Evolutionary conservation across 2,329 filamentous ascomycete genomes (phyloP).

Genomic region (Aulographum hederae): DNA sequence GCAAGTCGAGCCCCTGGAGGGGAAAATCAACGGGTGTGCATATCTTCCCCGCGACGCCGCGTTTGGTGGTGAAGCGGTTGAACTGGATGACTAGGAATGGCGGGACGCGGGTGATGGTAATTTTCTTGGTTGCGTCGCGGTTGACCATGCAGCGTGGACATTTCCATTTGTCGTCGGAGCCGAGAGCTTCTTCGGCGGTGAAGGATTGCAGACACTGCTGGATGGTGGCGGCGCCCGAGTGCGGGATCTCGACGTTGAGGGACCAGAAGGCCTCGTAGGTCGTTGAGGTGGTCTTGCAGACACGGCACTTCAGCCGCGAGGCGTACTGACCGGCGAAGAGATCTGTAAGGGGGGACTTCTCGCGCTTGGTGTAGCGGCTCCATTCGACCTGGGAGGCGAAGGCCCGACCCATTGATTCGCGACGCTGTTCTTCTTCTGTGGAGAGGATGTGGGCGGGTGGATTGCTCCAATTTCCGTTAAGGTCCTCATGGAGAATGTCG

Average conservation of each 20-base stretch:
- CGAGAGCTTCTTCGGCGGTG: constrained; percentile 47
- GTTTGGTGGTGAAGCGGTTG: constrained; percentile 46
- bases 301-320: constrained; percentile 40
- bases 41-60: constrained; percentile 45
- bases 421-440: constrained; percentile 38
- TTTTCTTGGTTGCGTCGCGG: constrained; percentile 48
- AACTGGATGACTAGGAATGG: constrained; percentile 63
- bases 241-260: constrained; percentile 51
- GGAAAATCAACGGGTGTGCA: constrained; percentile 60
- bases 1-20: constrained; percentile 48
- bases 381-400: constrained; percentile 59
- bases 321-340: constrained; percentile 61
- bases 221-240: constrained; percentile 39
- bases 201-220: constrained; percentile 54
- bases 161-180: constrained; percentile 48
- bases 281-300: constrained; percentile 43
- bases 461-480: constrained; percentile 49
- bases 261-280: constrained; percentile 55
- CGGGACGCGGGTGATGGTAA: constrained; percentile 60
- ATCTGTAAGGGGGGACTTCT: constrained; percentile 58
- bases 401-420: constrained; percentile 41
- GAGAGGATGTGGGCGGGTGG: constrained; percentile 39
- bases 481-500: constrained; percentile 68
- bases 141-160: constrained; percentile 59
- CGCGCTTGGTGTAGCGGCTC: constrained; percentile 48